Conservation (phyloP, 2,329 filamentous ascomycete species). For the Graphium sp. region DNA sequence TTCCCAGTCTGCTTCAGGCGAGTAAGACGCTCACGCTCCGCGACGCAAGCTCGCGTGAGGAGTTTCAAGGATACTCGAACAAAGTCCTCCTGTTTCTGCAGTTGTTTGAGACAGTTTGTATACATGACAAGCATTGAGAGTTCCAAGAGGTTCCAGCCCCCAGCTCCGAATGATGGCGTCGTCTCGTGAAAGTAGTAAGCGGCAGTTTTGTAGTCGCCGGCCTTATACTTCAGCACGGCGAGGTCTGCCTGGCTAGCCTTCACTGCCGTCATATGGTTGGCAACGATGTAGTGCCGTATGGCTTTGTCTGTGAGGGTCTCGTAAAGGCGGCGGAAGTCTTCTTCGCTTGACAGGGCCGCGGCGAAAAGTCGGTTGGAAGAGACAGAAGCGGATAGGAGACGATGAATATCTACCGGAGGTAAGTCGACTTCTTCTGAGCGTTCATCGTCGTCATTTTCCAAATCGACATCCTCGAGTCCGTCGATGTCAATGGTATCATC, state of each 20-base stretch:
- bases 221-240: slow-evolving; percentile 65
- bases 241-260: slow-evolving; percentile 70
- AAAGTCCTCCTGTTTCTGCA: slow-evolving; percentile 64
- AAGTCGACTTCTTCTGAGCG: neutral
- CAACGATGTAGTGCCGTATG: slow-evolving; percentile 66
- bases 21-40: slow-evolving; percentile 35
- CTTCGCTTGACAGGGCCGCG: slow-evolving; percentile 41
- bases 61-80: slow-evolving; percentile 60
- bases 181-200: slow-evolving; percentile 64
- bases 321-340: slow-evolving; percentile 50
- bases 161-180: slow-evolving; percentile 61
- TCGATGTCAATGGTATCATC: slow-evolving; percentile 20
- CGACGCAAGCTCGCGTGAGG: slow-evolving; percentile 46
- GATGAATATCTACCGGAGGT: too few species aligned
- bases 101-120: slow-evolving; percentile 60
- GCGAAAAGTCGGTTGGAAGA: slow-evolving; percentile 39
- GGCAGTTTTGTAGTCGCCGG: slow-evolving; percentile 57
- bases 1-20: slow-evolving; percentile 20
- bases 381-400: slow-evolving; percentile 14
- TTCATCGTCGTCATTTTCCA: slow-evolving; percentile 23
- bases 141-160: slow-evolving; percentile 66
- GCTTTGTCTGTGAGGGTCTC: slow-evolving; percentile 73
- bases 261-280: slow-evolving; percentile 61
- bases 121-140: slow-evolving; percentile 77
- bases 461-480: slow-evolving; percentile 39